These are phyloP conservation scores for Boletus subcaerulescens DNA, from an alignment of 768 basidiomycete genomes.

Conservation along the genomic window DNA sequence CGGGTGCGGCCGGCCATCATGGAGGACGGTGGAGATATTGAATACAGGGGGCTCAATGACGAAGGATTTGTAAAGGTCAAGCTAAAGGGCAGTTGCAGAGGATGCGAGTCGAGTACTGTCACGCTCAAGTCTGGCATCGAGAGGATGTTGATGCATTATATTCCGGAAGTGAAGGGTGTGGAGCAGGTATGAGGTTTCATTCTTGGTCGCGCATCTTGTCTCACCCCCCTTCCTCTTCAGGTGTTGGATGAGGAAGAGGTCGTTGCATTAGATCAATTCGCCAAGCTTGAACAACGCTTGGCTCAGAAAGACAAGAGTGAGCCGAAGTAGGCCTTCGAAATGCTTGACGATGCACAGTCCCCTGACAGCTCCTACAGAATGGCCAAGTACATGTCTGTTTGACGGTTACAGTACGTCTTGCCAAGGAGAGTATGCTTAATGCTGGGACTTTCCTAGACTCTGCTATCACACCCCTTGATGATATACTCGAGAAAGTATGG, in stretches of 20 bases:
- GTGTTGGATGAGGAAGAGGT: slow-evolving; percentile 87
- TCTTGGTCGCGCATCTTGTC: background rate
- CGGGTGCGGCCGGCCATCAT: slow-evolving; percentile 94
- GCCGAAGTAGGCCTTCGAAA: slow-evolving; percentile 41
- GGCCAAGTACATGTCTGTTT: slow-evolving; percentile 82
- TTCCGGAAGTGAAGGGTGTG: slow-evolving; percentile 91
- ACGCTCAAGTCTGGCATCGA: slow-evolving; percentile 97
- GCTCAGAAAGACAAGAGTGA: slow-evolving; percentile 41
- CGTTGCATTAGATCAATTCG: slow-evolving; percentile 84
- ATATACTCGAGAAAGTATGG: background rate
- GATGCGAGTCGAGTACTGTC: slow-evolving; percentile 90
- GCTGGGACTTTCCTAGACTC: background rate
- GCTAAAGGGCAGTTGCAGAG: slow-evolving; percentile 95
- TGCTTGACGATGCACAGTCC: background rate
- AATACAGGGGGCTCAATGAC: slow-evolving; percentile 88
- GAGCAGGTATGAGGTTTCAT: slow-evolving; percentile 58
- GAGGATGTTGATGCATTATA: slow-evolving; percentile 98
- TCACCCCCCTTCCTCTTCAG: slow-evolving; percentile 38
- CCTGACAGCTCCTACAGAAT: slow-evolving; percentile 44
- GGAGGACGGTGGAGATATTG: slow-evolving; percentile 99
- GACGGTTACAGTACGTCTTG: slow-evolving; percentile 10
- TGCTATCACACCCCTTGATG: background rate
- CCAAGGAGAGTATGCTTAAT: background rate
- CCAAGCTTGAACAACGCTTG: slow-evolving; percentile 77
- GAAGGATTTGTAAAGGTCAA: slow-evolving; percentile 82